These are phyloP conservation scores for Heliamphora ciliata DNA, from an alignment of 179 eudicot species.

Conservation along the genomic window DNA sequence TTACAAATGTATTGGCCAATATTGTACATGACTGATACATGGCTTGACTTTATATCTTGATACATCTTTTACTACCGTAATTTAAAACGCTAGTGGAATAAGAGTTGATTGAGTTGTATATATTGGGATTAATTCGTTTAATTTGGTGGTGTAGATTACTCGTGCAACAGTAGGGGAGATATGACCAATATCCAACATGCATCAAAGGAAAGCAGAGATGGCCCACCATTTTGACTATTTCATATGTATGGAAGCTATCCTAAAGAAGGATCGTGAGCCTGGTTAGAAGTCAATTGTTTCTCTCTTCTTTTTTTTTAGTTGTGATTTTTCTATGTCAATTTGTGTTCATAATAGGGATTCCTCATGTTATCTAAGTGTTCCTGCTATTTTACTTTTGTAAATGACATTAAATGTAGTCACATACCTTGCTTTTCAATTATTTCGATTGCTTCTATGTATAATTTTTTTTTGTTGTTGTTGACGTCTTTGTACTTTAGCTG, in stretches of 20 bases:
- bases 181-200: too few species aligned
- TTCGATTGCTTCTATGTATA: background rate
- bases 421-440: background rate
- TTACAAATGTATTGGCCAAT: too few species aligned
- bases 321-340: background rate
- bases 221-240: too few species aligned
- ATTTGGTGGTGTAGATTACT: too few species aligned
- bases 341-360: background rate
- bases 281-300: slow-evolving; percentile 29
- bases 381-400: background rate
- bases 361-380: background rate
- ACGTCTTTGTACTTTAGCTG: background rate
- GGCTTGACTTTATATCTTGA: too few species aligned
- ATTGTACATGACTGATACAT: too few species aligned
- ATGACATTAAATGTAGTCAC: background rate
- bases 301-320: background rate
- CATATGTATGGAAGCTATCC: slow-evolving; percentile 81
- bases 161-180: too few species aligned
- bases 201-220: too few species aligned
- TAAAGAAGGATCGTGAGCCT: slow-evolving; percentile 78
- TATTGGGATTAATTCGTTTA: too few species aligned
- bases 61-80: too few species aligned
- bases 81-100: too few species aligned
- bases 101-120: too few species aligned
- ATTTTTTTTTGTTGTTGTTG: background rate